Conservation (phyloP, 345 rosid species). For the Eucalyptus sp. region DNA sequence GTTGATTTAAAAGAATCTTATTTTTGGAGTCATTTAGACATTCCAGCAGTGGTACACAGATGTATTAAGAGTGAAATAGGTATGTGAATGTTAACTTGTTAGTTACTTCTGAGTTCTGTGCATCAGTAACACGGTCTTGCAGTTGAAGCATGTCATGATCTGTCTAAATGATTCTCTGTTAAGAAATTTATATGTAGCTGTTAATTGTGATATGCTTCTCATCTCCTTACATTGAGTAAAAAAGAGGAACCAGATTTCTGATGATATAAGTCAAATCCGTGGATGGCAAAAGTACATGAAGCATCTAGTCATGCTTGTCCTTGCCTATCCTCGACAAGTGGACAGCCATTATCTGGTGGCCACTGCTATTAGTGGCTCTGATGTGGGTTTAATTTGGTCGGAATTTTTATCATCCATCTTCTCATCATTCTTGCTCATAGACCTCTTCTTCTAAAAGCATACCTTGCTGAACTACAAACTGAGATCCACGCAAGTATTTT, state of each 20-base stretch:
- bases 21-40: neutral
- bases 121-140: neutral
- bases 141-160: neutral
- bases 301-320: neutral
- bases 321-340: neutral
- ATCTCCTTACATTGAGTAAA: neutral
- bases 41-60: neutral
- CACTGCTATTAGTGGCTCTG: neutral
- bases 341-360: neutral
- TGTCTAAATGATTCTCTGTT: neutral
- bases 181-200: neutral
- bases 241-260: neutral
- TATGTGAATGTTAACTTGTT: neutral
- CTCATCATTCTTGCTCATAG: neutral
- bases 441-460: neutral
- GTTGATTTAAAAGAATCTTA: neutral
- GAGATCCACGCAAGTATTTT: neutral
- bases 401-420: neutral
- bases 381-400: neutral
- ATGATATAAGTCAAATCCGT: neutral
- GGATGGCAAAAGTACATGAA: neutral
- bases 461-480: neutral
- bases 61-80: neutral
- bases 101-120: neutral
- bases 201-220: neutral